Conservation (phyloP, 805 yeast genomes). For the Kurtzmaniella fragi region DNA sequence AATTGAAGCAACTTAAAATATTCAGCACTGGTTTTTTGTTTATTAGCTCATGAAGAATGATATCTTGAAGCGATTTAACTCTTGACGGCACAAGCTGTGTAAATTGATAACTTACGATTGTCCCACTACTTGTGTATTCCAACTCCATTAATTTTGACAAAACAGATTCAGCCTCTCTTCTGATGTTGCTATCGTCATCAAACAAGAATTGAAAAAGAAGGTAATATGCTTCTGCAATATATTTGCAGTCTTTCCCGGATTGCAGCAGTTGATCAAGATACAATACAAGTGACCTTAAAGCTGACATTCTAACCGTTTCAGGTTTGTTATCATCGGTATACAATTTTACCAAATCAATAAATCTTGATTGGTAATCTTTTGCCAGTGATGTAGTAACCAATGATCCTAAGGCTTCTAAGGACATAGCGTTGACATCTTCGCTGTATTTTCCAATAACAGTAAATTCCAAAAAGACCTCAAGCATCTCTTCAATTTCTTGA, state of each 20-base stretch:
- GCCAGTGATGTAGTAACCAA: constrained; percentile 19
- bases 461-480: constrained; percentile 22
- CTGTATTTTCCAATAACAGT: constrained; percentile 24
- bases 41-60: constrained; percentile 5
- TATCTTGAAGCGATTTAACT: constrained; percentile 11
- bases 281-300: constrained; percentile 37
- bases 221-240: constrained; percentile 14
- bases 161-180: constrained; percentile 43
- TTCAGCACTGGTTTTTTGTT: neutral
- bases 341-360: constrained; percentile 21
- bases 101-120: constrained; percentile 3
- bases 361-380: constrained; percentile 6
- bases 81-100: constrained; percentile 5
- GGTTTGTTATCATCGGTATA: constrained; percentile 41
- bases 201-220: constrained; percentile 33
- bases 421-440: constrained; percentile 44
- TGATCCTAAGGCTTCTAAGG: constrained; percentile 50
- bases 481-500: neutral
- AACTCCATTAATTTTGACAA: constrained; percentile 26
- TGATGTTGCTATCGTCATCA: constrained; percentile 66
- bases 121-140: neutral
- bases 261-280: constrained; percentile 7
- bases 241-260: constrained; percentile 5
- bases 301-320: constrained; percentile 40
- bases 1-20: constrained; percentile 4